Percentiles rank a stretch among this genome's conserved stretches.
These are phyloP conservation scores for Gracilaria domingensis DNA, from an alignment of 23 red algal species.

Conservation along the genomic window DNA sequence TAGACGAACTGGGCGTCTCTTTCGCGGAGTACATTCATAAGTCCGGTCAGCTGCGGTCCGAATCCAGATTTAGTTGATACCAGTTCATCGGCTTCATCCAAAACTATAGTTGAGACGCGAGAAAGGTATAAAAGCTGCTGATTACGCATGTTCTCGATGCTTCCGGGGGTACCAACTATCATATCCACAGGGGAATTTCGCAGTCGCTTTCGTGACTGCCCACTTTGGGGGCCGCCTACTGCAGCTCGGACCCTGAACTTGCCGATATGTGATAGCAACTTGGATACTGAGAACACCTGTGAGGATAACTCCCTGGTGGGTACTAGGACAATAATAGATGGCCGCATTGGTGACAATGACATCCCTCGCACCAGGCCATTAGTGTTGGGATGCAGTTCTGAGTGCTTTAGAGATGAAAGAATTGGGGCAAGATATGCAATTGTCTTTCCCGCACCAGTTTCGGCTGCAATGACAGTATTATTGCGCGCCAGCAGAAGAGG, in stretches of 20 bases:
- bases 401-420: conserved; percentile 42
- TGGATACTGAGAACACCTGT: conserved; percentile 40
- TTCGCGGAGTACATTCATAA: background rate
- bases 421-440: conserved; percentile 86
- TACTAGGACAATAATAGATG: conserved; percentile 26
- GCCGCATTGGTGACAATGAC: background rate
- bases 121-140: conserved; percentile 38
- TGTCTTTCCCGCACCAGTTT: conserved; percentile 92
- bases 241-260: conserved; percentile 49
- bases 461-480: conserved; percentile 70
- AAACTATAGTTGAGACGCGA: conserved; percentile 35
- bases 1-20: conserved; percentile 46
- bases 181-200: conserved; percentile 47
- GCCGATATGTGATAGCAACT: conserved; percentile 37
- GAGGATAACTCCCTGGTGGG: conserved; percentile 36
- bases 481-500: conserved; percentile 47
- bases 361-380: background rate
- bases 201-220: background rate
- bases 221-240: conserved; percentile 12
- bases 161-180: conserved; percentile 56
- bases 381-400: background rate
- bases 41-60: background rate
- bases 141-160: conserved; percentile 20
- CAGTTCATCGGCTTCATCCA: conserved; percentile 75
- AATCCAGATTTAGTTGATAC: conserved; percentile 27